A percentile compares a stretch with the other conserved stretches of the same genome.
Evolutionary conservation across 1,139 yeast genomes (phyloP).

Genomic region (Diutina catenulata): DNA sequence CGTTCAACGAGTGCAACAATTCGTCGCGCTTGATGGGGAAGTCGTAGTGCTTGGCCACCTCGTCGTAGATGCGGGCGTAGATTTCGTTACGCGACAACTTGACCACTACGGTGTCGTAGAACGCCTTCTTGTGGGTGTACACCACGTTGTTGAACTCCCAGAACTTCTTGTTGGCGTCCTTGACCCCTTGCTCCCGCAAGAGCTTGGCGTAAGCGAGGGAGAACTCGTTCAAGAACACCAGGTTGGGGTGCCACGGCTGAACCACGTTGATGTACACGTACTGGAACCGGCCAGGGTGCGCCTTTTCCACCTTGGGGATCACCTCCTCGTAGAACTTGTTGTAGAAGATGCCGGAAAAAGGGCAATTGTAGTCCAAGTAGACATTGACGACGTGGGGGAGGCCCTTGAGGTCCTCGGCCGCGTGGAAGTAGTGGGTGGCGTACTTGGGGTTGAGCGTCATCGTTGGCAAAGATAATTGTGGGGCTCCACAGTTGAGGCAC

Average conservation of each 20-base stretch:
- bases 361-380: constrained; percentile 73
- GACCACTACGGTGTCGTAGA: constrained; percentile 51
- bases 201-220: constrained; percentile 55
- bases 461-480: too few species aligned
- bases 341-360: constrained; percentile 57
- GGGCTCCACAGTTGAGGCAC: too few species aligned
- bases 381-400: constrained; percentile 31
- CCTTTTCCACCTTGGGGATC: constrained; percentile 38
- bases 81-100: constrained; percentile 45
- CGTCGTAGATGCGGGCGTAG: constrained; percentile 40
- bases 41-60: constrained; percentile 28
- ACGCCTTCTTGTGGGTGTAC: constrained; percentile 39
- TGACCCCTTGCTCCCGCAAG: constrained; percentile 26
- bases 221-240: constrained; percentile 59
- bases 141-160: constrained; percentile 51
- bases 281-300: constrained; percentile 41
- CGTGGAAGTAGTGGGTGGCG: neutral
- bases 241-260: constrained; percentile 83
- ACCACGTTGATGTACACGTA: constrained; percentile 54
- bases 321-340: constrained; percentile 40
- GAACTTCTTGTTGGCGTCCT: constrained; percentile 27
- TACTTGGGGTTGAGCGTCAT: constrained; percentile 4
- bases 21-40: constrained; percentile 26
- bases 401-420: neutral
- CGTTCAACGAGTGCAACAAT: constrained; percentile 22